These are phyloP conservation scores for Irpex sp. DNA, from an alignment of 1,284 basidiomycete species.

Conservation along the genomic window DNA sequence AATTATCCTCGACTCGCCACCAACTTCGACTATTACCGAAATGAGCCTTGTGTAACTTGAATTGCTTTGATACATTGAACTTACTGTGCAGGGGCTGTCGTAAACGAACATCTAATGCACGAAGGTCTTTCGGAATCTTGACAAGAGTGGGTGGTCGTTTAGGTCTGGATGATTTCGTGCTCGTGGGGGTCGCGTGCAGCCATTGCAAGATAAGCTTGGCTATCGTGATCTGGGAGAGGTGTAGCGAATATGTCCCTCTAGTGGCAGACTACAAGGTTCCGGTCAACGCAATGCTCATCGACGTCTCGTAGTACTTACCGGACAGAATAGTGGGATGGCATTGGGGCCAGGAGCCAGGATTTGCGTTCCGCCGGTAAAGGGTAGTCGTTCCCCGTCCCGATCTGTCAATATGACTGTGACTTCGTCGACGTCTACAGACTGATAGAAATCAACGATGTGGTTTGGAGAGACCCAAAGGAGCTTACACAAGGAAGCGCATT, in stretches of 20 bases:
- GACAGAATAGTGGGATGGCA: conserved; percentile 57
- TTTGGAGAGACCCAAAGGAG: conserved; percentile 10
- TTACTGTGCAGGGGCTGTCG: conserved; percentile 60
- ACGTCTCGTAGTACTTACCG: conserved; percentile 44
- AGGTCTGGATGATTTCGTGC: conserved; percentile 22
- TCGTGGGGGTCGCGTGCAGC: conserved; percentile 33
- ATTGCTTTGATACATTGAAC: conserved; percentile 17
- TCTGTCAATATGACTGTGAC: conserved; percentile 50
- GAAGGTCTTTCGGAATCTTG: conserved; percentile 54
- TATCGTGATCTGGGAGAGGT: conserved; percentile 57
- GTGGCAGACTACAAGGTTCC: conserved; percentile 50
- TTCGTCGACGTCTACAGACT: conserved; percentile 47
- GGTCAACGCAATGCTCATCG: background rate
- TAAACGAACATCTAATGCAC: conserved; percentile 57
- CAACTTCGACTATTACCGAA: conserved; percentile 57
- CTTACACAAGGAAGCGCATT: conserved; percentile 76
- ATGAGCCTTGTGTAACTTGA: conserved; percentile 9
- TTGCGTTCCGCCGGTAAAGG: conserved; percentile 38
- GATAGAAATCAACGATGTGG: conserved; percentile 4
- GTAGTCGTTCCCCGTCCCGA: conserved; percentile 52
- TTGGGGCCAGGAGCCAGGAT: conserved; percentile 52
- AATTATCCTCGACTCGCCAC: conserved; percentile 49
- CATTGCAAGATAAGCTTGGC: conserved; percentile 59
- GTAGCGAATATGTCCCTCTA: conserved; percentile 57
- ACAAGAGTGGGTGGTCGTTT: conserved; percentile 39